Evolutionary conservation across 2,329 filamentous ascomycete genomes (phyloP), one percentile per base, ranked within the genome.

Genomic region (Penicillium sp.): DNA sequence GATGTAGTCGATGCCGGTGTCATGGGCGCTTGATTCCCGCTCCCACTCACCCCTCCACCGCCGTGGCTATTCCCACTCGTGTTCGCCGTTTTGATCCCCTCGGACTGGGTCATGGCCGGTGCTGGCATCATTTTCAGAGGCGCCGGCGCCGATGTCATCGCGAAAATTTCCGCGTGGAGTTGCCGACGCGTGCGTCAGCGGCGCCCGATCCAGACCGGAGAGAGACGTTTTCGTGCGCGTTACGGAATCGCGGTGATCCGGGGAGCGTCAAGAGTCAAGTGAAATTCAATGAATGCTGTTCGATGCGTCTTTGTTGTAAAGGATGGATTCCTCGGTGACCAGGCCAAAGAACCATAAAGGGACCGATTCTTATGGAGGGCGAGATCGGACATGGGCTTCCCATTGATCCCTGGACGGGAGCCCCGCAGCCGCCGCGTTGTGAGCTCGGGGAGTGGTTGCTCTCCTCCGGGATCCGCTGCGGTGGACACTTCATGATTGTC

Each of bases 91-190:
- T 32, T 7, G 5, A 32, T 32, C 8, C 5, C 11, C 8, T 32
- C 29, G 29, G 3, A 32, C 33, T 50, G 40, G 13, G 45, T 41
- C 47, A 50, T 44, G 8, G 47, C 34, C 33, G 42, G 18, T 29
- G 40, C 39, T 5, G 33, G 26, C 8, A 44, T 18, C 24, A 47
- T 39, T 25, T 50, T 29, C 39, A 55, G 26, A 39, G 57, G 54
- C 54, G 52, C 46, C 45, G 53, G 50, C 42, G 55, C 51, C 45
- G 59, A 57, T 46, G 60, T 55, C 60, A 64, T 66, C 24, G 11
- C 55, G 11, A 32, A 5, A 35, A 13, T n/a, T 9, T 33, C 32
- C 38, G 33, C 42, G 29, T 3, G 12, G 33, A 18, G 26, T 8
- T 32, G 18, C 37, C 33, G 29, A 40, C 32, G n/a, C 37, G 39